Conservation (phyloP, 2,329 filamentous ascomycete genomes). For the Trichoderma cornu-damae region DNA sequence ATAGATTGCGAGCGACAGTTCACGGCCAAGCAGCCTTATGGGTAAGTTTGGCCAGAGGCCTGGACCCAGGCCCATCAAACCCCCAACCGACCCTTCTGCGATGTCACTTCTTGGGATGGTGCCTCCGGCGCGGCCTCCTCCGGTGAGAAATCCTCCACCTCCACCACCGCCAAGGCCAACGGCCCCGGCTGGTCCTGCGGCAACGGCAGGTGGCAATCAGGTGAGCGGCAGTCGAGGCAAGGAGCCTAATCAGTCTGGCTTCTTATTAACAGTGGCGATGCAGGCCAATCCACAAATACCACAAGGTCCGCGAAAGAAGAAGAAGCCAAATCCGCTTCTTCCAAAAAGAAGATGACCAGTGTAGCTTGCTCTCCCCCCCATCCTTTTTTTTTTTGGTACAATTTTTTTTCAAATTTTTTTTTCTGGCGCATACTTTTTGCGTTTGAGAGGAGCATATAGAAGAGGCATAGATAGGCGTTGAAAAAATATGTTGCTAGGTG, state of each 20-base stretch:
- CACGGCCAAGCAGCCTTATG: constrained; percentile 32
- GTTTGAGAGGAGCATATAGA: not conserved
- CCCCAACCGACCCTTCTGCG: constrained; percentile 47
- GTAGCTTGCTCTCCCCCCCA: not conserved
- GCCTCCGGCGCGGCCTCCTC: constrained; percentile 41
- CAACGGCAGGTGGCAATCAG: constrained; percentile 21
- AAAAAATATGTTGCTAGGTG: not conserved
- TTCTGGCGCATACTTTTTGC: not conserved
- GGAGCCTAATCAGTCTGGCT: not conserved
- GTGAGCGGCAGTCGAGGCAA: not conserved
- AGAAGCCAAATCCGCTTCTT: constrained; percentile 43
- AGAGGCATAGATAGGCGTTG: not conserved
- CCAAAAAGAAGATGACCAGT: constrained; percentile 32
- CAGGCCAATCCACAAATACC: constrained; percentile 24
- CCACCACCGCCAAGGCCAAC: constrained; percentile 22
- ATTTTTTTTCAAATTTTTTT: not conserved
- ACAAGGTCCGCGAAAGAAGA: constrained; percentile 35
- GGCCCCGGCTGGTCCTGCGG: constrained; percentile 18
- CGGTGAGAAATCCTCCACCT: constrained; percentile 23
- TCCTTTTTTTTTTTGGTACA: not conserved
- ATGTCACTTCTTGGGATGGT: constrained; percentile 48
- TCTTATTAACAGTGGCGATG: not conserved
- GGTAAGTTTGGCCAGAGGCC: constrained; percentile 34
- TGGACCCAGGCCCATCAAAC: constrained; percentile 26
- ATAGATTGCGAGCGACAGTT: constrained; percentile 31